Percentiles rank a stretch among this genome's conserved stretches.
phyloP scores from a whole-genome alignment of 768 basidiomycete genomes.

The Calocera viscosa region DNA sequence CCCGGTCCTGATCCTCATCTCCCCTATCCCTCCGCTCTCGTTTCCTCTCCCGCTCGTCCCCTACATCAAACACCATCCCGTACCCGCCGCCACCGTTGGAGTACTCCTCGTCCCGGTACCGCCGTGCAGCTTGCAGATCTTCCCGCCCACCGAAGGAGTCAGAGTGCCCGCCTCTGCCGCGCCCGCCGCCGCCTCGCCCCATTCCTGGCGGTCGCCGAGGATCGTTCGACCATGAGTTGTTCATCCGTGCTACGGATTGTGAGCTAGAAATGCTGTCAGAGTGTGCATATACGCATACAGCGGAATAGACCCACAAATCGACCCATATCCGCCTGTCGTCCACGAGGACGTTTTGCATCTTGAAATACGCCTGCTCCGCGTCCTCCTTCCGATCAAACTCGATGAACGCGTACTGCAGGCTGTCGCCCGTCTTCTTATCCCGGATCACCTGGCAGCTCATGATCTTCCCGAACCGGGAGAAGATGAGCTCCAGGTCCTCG shows the following conservation, averaged over 20 bases:
- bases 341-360: constrained; percentile 98
- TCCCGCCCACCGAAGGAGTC: constrained; percentile 51
- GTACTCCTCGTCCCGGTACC: constrained; percentile 42
- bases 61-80: constrained; percentile 77
- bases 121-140: constrained; percentile 58
- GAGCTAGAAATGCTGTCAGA: constrained; percentile 37
- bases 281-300: background rate
- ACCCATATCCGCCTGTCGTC: constrained; percentile 99
- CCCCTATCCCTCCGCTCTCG: background rate
- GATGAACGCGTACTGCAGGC: constrained; percentile 94
- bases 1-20: background rate
- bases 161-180: constrained; percentile 27
- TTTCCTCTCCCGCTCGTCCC: constrained; percentile 26
- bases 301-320: constrained; percentile 65
- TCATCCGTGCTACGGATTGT: constrained; percentile 85
- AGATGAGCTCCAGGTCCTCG: constrained; percentile 94
- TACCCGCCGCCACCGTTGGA: constrained; percentile 35
- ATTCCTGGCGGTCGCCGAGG: constrained; percentile 33
- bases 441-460: constrained; percentile 97
- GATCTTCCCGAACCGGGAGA: constrained; percentile 87
- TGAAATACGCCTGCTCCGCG: constrained; percentile 97
- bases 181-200: constrained; percentile 23
- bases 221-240: constrained; percentile 70
- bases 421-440: constrained; percentile 92
- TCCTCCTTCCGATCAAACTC: constrained; percentile 91